phyloP scores from a whole-genome alignment of 176 grass and related monocot genomes.

The Pontederia crassipes region DNA sequence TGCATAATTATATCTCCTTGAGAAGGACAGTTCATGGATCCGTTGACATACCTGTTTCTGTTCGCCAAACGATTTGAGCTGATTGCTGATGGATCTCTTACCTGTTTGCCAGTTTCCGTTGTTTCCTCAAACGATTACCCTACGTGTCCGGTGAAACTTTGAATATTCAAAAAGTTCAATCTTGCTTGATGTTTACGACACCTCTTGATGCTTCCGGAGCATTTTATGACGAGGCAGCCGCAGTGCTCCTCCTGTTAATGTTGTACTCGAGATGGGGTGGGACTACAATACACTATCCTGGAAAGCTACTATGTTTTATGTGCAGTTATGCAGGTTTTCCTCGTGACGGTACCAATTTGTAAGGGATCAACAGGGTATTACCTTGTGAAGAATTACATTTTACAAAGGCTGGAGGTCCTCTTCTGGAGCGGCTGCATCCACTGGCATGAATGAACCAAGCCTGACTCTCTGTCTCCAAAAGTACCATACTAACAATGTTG shows the following conservation, averaged over 20 bases:
- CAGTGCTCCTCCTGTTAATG: not conserved
- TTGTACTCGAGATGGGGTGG: too few species aligned
- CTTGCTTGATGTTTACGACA: not conserved
- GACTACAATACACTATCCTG: not conserved
- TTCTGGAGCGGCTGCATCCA: constrained; percentile 51
- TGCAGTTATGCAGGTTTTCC: constrained; percentile 14
- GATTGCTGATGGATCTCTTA: not conserved
- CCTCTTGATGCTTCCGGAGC: not conserved
- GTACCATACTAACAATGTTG: constrained; percentile 40
- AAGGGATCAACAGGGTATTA: constrained; percentile 44
- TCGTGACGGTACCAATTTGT: constrained; percentile 28
- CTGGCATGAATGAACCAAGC: constrained; percentile 55
- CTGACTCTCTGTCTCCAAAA: constrained; percentile 62
- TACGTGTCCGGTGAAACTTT: not conserved
- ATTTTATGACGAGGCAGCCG: not conserved
- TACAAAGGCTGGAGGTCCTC: constrained; percentile 94
- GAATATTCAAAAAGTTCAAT: not conserved
- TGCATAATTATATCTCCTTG: too few species aligned
- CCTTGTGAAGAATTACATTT: constrained; percentile 10
- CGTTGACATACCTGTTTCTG: too few species aligned
- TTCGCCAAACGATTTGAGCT: too few species aligned
- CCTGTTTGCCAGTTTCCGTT: not conserved
- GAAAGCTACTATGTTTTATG: not conserved
- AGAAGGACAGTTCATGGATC: too few species aligned
- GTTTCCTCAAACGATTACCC: not conserved